Conservation (phyloP, 768 basidiomycete genomes). For the Basidioascus undulatus region DNA sequence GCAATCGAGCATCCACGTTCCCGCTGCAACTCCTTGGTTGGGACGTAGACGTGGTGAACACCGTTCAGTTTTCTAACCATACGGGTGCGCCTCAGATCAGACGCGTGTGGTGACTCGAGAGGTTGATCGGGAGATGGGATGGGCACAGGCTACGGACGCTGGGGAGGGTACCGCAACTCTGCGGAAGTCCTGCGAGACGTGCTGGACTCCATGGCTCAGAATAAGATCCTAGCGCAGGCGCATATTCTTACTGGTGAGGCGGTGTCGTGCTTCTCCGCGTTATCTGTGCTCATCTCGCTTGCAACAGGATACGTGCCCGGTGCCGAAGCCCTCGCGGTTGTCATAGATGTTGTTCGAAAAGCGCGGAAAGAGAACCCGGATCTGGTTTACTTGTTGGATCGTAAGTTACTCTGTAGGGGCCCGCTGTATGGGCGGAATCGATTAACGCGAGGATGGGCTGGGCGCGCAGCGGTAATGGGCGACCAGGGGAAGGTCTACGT, state of each 20-base stretch:
- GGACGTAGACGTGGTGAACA: constrained; percentile 62
- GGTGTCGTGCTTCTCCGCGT: neutral
- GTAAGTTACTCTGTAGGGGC: constrained; percentile 26
- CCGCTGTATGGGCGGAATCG: neutral
- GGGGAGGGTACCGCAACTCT: constrained; percentile 68
- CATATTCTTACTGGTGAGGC: constrained; percentile 53
- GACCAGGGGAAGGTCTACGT: constrained; percentile 79
- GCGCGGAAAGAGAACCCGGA: constrained; percentile 33
- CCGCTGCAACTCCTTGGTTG: constrained; percentile 43
- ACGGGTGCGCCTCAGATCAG: constrained; percentile 40
- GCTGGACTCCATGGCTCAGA: constrained; percentile 27
- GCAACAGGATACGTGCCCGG: constrained; percentile 60
- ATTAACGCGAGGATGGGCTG: neutral
- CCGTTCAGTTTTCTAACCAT: constrained; percentile 67
- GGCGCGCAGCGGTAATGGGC: constrained; percentile 63
- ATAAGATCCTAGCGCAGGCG: constrained; percentile 45
- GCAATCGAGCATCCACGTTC: constrained; percentile 36
- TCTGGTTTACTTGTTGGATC: constrained; percentile 72
- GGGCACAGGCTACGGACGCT: constrained; percentile 67
- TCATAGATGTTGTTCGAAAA: constrained; percentile 36
- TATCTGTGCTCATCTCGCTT: neutral
- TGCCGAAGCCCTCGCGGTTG: constrained; percentile 45
- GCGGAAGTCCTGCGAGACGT: constrained; percentile 40
- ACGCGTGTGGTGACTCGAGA: no score
- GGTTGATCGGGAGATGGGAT: no score